Conservation (phyloP, 2,329 filamentous ascomycete genomes). For the Monilinia vaccinii-corymbosi region DNA sequence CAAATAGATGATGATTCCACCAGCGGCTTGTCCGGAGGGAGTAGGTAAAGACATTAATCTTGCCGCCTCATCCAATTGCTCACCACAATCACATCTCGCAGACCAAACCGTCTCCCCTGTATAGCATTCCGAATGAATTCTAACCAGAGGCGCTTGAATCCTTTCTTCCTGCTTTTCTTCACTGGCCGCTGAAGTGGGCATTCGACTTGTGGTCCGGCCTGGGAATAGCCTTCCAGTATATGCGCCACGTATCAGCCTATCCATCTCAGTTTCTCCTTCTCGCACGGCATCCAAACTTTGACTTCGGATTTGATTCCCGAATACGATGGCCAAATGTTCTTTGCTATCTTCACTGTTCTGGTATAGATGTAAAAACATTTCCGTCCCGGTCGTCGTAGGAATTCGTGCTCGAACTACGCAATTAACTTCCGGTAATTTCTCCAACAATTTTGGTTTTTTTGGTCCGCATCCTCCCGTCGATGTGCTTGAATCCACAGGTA, state of each 20-base stretch:
- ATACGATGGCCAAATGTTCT: conserved; percentile 95
- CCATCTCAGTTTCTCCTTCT: conserved; percentile 74
- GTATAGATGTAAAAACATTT: conserved; percentile 97
- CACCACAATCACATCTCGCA: conserved; percentile 92
- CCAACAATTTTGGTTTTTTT: conserved; percentile 62
- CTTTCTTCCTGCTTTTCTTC: conserved; percentile 4
- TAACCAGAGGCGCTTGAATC: conserved; percentile 55
- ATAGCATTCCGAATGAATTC: conserved; percentile 97
- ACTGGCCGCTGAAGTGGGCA: conserved; percentile 10
- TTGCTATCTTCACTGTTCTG: conserved; percentile 89
- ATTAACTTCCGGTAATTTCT: conserved; percentile 72
- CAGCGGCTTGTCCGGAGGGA: conserved; percentile 36
- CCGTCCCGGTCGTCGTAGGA: conserved; percentile 79
- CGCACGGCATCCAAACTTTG: conserved; percentile 60
- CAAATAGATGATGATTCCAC: conserved; percentile 91
- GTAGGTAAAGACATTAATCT: conserved; percentile 75
- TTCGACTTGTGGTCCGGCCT: conserved; percentile 54
- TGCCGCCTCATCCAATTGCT: conserved; percentile 94
- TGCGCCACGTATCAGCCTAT: conserved; percentile 88
- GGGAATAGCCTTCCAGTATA: conserved; percentile 85
- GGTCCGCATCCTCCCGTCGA: conserved; percentile 47
- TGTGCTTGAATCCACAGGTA: conserved; percentile 50
- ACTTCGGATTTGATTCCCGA: conserved; percentile 76
- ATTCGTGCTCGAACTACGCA: conserved; percentile 93
- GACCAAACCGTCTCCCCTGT: conserved; percentile 99